Base-by-base conservation (phyloP, 345 rosid genomes). In the Lepidium didymum region DNA sequence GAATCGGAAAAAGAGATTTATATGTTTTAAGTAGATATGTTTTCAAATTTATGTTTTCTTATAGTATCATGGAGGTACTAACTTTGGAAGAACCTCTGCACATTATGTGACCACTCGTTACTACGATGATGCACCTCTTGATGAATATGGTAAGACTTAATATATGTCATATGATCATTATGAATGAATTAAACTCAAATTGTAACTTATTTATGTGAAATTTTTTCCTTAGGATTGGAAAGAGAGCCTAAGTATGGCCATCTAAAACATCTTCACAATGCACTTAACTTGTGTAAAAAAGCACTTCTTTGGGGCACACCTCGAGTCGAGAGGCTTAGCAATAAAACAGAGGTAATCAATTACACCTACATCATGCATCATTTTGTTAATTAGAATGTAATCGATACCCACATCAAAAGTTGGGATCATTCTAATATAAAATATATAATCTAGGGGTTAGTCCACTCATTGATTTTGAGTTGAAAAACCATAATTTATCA, bases 101-200 rank as follows among this genome's bases (percentile, higher is more conserved):
- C 80, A 85, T 35, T 94, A 89, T 41, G 87, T 88, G n/a, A 83
- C 96, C 6, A 85, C 99, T 54, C 84, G 97, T 23, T 94, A 94
- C 84, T 94, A 91, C 23, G 97, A 91, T 12, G 99, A 94, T 77
- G 96, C 96, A 51, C 99, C 99, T 27, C 86, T 94, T 42, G 99
- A 94, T 73, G 99, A 94, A 81, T 91, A 4, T 55, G 99, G 97
- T 87, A 73, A 58, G 23, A 7, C 0, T 19, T 19, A 19, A 31
- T 35, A 10, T 13, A 6, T 31, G 37, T 10, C 36, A 56, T 40
- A 13, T 41, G 62, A 15, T 15, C 27, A 9, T 60, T 62, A 29
- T 54, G n/a, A 61, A 23, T 52, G 3, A 18, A 10, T 31, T n/a
- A 4, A 47, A 35, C 31, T 38, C 3, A 3, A 59, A 16, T 54